A percentile compares a stretch with the other conserved stretches of the same genome.
Conservation (phyloP, 306 rosid species). For the Acacia crassicarpa region DNA sequence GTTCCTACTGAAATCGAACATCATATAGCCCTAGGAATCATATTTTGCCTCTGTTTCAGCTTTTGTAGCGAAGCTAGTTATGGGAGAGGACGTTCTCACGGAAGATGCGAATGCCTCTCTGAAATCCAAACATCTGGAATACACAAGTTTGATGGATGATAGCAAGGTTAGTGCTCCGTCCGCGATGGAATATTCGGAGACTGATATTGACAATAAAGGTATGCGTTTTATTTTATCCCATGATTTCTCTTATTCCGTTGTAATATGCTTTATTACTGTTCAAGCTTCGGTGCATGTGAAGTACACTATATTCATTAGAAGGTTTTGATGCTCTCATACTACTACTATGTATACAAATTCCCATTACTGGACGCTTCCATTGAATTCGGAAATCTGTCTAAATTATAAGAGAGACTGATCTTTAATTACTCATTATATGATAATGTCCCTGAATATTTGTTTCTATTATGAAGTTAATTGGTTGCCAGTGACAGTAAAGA, state of each 20-base stretch:
- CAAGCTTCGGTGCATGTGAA: background rate
- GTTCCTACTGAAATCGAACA: background rate
- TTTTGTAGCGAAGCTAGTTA: slow-evolving; percentile 40
- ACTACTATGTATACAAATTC: background rate
- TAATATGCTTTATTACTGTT: background rate
- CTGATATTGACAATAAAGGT: slow-evolving; percentile 29
- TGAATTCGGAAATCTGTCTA: background rate
- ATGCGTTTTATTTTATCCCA: background rate
- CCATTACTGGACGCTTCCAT: background rate
- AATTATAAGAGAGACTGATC: background rate
- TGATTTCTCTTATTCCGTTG: slow-evolving; percentile 14
- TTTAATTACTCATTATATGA: background rate
- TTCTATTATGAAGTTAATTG: background rate
- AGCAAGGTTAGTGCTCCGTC: slow-evolving; percentile 1
- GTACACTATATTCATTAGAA: background rate
- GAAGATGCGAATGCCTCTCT: slow-evolving; percentile 26
- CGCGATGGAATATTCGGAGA: slow-evolving; percentile 24
- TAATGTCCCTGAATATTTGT: background rate
- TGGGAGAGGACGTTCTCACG: slow-evolving; percentile 26
- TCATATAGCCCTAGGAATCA: background rate
- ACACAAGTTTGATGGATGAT: slow-evolving; percentile 28
- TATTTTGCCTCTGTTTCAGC: slow-evolving; percentile 37
- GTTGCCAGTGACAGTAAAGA: background rate
- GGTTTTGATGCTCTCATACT: background rate
- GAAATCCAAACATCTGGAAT: slow-evolving; percentile 22